These are phyloP conservation scores for Hypoxylon sp. DNA, from an alignment of 2,329 filamentous ascomycete genomes.

Conservation along the genomic window DNA sequence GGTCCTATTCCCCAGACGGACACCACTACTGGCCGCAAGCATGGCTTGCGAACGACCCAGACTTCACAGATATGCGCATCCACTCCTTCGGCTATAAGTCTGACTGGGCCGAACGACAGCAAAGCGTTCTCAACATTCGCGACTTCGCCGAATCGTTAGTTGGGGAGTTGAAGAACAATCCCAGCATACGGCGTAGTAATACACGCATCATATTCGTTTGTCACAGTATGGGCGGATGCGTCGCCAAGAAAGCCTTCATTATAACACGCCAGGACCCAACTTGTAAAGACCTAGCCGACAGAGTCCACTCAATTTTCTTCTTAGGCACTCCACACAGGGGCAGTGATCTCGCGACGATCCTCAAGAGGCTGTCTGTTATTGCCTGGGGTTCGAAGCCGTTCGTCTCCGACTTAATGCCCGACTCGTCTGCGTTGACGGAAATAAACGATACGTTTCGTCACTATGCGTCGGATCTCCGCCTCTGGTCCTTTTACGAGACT, in stretches of 20 bases:
- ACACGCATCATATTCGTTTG: conserved; percentile 60
- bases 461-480: background rate
- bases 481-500: background rate
- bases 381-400: background rate
- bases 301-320: conserved; percentile 58
- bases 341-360: conserved; percentile 56
- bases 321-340: conserved; percentile 61
- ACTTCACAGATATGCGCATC: conserved; percentile 38
- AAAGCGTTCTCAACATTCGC: conserved; percentile 49
- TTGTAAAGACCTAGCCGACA: conserved; percentile 50
- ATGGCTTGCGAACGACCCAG: conserved; percentile 41
- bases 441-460: background rate
- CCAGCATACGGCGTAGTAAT: conserved; percentile 48
- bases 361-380: conserved; percentile 44
- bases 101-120: conserved; percentile 30
- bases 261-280: conserved; percentile 54
- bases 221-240: conserved; percentile 64
- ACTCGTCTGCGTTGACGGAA: background rate
- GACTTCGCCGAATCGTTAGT: conserved; percentile 56
- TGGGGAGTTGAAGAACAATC: conserved; percentile 52
- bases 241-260: conserved; percentile 58
- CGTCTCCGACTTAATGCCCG: background rate
- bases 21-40: conserved; percentile 39
- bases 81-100: conserved; percentile 42
- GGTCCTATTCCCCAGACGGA: conserved; percentile 26